Percentiles rank a stretch among this genome's conserved stretches.
phyloP scores from a whole-genome alignment of 2,329 filamentous ascomycete genomes.

The Penicillium expansum region DNA sequence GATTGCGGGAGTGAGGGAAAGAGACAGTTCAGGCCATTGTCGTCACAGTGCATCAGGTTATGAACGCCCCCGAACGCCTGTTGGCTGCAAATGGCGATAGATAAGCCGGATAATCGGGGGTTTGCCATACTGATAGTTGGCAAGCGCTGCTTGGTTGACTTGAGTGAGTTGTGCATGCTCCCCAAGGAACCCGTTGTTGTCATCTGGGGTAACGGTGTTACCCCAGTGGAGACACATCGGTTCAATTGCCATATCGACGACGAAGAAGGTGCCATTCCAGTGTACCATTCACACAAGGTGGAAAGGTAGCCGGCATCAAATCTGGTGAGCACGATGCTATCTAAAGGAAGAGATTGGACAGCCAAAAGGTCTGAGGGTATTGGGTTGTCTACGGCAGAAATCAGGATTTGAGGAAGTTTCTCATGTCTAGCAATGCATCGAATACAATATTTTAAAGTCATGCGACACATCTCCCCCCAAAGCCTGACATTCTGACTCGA shows the following conservation, averaged over 20 bases:
- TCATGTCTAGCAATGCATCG: neutral
- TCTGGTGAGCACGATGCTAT: neutral
- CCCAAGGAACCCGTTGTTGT: neutral
- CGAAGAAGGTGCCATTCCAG: neutral
- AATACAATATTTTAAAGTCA: neutral
- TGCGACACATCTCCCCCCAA: neutral
- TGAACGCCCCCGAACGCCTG: neutral
- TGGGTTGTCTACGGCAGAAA: neutral
- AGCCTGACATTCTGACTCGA: neutral
- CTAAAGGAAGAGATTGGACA: neutral
- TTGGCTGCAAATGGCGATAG: neutral
- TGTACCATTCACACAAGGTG: too few species aligned
- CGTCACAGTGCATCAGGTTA: neutral
- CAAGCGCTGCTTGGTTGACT: neutral
- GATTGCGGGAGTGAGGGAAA: neutral
- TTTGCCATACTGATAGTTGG: neutral
- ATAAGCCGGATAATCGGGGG: neutral
- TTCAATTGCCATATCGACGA: too few species aligned
- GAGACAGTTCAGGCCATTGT: neutral
- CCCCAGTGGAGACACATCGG: neutral
- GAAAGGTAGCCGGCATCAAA: neutral
- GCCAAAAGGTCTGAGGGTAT: too few species aligned
- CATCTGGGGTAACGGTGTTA: neutral
- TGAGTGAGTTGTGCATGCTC: neutral
- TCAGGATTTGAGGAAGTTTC: neutral